These are phyloP conservation scores for Penicillium sp. DNA, from an alignment of 2,329 filamentous ascomycete species.

Conservation along the genomic window DNA sequence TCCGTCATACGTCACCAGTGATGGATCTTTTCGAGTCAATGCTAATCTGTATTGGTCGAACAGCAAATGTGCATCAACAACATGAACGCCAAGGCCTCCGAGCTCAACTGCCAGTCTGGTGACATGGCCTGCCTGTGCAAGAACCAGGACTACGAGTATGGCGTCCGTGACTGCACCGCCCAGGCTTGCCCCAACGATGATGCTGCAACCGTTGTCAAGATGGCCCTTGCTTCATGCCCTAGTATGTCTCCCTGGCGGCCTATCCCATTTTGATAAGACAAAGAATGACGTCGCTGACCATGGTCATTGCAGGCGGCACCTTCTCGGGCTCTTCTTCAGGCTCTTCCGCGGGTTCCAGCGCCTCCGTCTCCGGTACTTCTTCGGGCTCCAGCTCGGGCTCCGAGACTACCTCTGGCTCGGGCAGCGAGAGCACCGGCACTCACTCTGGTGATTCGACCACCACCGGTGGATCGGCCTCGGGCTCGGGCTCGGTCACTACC, in stretches of 20 bases:
- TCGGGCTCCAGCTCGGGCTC: slow-evolving; percentile 24
- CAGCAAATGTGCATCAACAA: slow-evolving; percentile 54
- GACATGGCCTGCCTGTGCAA: slow-evolving; percentile 51
- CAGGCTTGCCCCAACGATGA: slow-evolving; percentile 52
- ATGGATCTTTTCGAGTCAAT: neutral
- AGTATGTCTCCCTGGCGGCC: slow-evolving; percentile 23
- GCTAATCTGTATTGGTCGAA: slow-evolving; percentile 24
- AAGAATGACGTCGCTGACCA: slow-evolving; percentile 19
- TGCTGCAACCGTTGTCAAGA: slow-evolving; percentile 38
- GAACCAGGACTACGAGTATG: slow-evolving; percentile 49
- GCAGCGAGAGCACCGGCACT: slow-evolving; percentile 14
- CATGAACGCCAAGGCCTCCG: slow-evolving; percentile 49
- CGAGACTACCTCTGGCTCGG: slow-evolving; percentile 12
- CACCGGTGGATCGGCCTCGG: slow-evolving; percentile 18
- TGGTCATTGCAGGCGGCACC: slow-evolving; percentile 13
- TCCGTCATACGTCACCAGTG: neutral
- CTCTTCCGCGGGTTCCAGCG: slow-evolving; percentile 12
- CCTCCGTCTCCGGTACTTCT: neutral
- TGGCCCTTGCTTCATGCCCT: slow-evolving; percentile 46
- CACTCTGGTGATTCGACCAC: neutral
- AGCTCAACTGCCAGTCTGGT: slow-evolving; percentile 47
- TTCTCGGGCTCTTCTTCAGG: slow-evolving; percentile 15
- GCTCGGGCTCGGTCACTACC: slow-evolving; percentile 17
- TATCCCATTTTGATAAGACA: neutral
- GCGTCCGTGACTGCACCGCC: slow-evolving; percentile 54